Percentiles rank a stretch among this genome's conserved stretches.
Evolutionary conservation across 2,329 filamentous ascomycete genomes (phyloP).

Genomic region (Ceratocystis cacaofunesta): DNA sequence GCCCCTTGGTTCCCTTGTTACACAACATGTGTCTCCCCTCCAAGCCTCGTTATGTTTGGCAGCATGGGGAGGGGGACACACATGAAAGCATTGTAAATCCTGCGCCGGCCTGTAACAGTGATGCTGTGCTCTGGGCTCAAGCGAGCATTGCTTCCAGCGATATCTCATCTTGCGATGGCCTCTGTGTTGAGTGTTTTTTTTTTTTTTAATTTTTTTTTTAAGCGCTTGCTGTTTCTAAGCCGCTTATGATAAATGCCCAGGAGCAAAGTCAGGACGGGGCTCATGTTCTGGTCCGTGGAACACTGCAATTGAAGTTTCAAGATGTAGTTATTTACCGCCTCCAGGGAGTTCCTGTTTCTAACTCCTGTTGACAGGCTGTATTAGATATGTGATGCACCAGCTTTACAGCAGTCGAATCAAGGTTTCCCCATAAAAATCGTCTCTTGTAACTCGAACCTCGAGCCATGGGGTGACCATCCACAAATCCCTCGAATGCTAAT

Average conservation of each 20-base stretch:
- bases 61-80: neutral
- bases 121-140: neutral
- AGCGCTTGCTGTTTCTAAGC: neutral
- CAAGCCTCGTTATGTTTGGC: slow-evolving; percentile 1
- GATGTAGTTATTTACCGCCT: neutral
- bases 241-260: neutral
- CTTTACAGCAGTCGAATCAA: neutral
- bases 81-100: neutral
- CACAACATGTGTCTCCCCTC: neutral
- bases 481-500: neutral
- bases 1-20: slow-evolving; percentile 13
- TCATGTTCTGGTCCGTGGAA: neutral
- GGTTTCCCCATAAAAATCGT: neutral
- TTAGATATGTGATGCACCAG: neutral
- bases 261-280: neutral
- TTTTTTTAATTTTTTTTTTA: too few species aligned
- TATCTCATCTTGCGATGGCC: neutral
- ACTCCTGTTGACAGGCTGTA: neutral
- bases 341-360: neutral
- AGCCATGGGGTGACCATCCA: neutral
- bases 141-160: neutral
- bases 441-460: neutral
- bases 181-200: too few species aligned
- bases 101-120: neutral
- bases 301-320: neutral